Evolutionary conservation across 352 stramenopile species (phyloP).

Genomic region (Blastocystis sp.): DNA sequence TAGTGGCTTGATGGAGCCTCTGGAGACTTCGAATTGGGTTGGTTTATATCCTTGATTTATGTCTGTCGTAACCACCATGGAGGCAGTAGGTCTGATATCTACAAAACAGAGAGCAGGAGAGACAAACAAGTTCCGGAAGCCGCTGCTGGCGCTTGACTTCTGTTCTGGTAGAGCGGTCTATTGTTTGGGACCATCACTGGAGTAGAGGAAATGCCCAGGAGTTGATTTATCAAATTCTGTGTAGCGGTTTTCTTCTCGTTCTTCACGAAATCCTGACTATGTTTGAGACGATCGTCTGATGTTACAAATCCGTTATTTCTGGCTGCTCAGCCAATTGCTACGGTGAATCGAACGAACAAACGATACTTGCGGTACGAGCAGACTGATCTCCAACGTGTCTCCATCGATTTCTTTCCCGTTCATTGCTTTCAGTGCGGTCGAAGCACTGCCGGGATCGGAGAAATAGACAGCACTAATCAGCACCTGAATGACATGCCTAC

Average conservation of each 20-base stretch:
- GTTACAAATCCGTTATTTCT: not conserved
- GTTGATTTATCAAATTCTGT: not conserved
- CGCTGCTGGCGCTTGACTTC: not conserved
- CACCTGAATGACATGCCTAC: not conserved
- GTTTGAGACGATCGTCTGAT: not conserved
- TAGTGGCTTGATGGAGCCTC: not conserved
- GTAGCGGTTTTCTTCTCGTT: not conserved
- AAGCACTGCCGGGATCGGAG: not conserved
- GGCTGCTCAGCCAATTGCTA: not conserved
- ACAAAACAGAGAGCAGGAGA: not conserved
- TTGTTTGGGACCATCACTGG: too few relatives aligned
- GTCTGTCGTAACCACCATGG: not conserved
- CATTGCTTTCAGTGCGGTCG: not conserved
- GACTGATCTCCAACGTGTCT: not conserved
- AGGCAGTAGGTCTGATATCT: not conserved
- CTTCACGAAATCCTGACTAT: not conserved
- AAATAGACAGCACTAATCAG: conserved; percentile 31
- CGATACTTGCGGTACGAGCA: not conserved
- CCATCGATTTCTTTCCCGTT: not conserved
- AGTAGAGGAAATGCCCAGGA: not conserved
- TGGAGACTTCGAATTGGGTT: not conserved
- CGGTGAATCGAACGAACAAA: not conserved
- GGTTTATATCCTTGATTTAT: too few relatives aligned
- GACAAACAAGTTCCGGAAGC: not conserved
- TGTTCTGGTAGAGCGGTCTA: too few relatives aligned